Conservation (phyloP, 306 rosid genomes). For the Geum urbanum region DNA sequence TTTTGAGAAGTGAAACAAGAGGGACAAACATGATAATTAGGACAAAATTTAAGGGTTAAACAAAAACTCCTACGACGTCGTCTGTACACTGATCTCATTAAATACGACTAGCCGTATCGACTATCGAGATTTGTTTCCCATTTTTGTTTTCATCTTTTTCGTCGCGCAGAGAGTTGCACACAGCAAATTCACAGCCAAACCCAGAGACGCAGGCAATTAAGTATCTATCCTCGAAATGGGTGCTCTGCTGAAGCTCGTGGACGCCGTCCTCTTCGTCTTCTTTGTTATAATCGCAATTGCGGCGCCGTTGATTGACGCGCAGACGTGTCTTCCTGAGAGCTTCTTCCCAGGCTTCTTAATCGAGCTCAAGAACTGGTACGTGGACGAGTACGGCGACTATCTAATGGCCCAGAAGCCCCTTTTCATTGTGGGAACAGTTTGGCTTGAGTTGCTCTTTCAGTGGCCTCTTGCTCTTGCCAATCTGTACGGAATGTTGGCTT, state of each 20-base stretch:
- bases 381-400: conserved; percentile 51
- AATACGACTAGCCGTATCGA: no score
- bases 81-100: no score
- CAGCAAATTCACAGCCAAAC: not conserved
- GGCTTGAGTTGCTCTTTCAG: conserved; percentile 74
- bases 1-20: no score
- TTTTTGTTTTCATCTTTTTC: not conserved
- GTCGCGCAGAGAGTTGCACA: not conserved
- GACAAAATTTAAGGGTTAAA: no score
- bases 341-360: conserved; percentile 48
- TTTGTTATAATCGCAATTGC: conserved; percentile 46
- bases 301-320: conserved; percentile 60
- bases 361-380: conserved; percentile 51
- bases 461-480: conserved; percentile 71
- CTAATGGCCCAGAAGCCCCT: conserved; percentile 54
- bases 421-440: conserved; percentile 63
- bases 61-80: no score
- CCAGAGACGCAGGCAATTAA: not conserved
- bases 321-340: conserved; percentile 43
- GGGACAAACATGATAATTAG: no score
- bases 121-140: no score
- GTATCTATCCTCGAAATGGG: conserved; percentile 35
- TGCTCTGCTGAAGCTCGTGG: conserved; percentile 41
- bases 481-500: conserved; percentile 46
- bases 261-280: conserved; percentile 43